Evolutionary conservation across 345 rosid genomes (phyloP), one percentile per base, ranked within the genome.

Genomic region (Eucalyptus curtisii): DNA sequence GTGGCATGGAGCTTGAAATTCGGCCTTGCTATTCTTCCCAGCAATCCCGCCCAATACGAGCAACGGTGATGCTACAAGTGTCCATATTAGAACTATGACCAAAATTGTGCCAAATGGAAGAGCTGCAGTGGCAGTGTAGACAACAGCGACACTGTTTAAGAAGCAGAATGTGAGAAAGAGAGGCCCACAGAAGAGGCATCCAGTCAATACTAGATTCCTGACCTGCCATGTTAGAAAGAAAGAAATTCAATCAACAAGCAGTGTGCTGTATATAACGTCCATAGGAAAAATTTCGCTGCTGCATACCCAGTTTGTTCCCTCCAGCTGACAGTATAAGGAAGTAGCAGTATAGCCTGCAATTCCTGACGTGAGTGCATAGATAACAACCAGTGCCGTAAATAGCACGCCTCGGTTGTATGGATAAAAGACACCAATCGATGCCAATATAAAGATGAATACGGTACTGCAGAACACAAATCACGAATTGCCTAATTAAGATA

Each of bases 291-390:
- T 8, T 30, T 59, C 57, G 31, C 22, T 44, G 61, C 53, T 24
- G 37, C 88, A 87, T 88, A 93, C 94, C 93, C 94, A 93, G 86
- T 92, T 92, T 30, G 88, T 92, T 90, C 94, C 94, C 91, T 93
- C 94, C 49, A 93, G 92, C 80, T 93, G 94, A 88, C 92, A 90
- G 86, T 91, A 93, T 61, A 92, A 93, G 86, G 92, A 91, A 49
- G 94, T 52, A 49, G 93, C 91, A 91, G 92, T 91, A 48, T 93
- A 93, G 49, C 94, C 94, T 17, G 93, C 94, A 82, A 93, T 93
- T 61, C 94, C 94, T 49, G 94, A 92, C 86, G 93, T 93, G 47
- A 93, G 94, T 22, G 94, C 94, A 88, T 92, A 93, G n/a, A 93
- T 90, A 85, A 92, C 92, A 55, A 93, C 94, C 88, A 92, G 86